Evolutionary conservation across 2,329 filamentous ascomycete genomes (phyloP).

Genomic region (Myriangium duriaei): DNA sequence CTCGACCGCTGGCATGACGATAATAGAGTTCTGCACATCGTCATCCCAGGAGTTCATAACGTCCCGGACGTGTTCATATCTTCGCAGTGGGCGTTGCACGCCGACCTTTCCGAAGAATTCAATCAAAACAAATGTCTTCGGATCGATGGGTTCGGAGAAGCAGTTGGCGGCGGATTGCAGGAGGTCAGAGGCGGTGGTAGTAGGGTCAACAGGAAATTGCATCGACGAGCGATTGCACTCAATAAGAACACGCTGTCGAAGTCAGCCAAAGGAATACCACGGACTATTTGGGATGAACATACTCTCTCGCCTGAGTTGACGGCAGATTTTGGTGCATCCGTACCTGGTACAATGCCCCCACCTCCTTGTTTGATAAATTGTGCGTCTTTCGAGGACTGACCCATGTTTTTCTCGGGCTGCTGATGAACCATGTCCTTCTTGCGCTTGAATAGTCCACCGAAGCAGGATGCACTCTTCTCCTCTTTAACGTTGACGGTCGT

Average conservation of each 20-base stretch:
- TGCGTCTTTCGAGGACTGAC: conserved; percentile 12
- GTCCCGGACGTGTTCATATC: conserved; percentile 76
- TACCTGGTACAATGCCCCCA: conserved; percentile 40
- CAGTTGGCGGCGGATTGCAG: conserved; percentile 53
- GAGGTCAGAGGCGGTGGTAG: conserved; percentile 64
- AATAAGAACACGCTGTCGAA: conserved; percentile 51
- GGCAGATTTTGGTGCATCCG: conserved; percentile 67
- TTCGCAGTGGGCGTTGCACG: conserved; percentile 68
- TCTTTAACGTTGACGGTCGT: conserved; percentile 19
- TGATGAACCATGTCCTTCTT: conserved; percentile 16
- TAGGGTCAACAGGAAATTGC: conserved; percentile 57
- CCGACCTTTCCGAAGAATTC: conserved; percentile 67
- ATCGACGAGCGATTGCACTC: conserved; percentile 58
- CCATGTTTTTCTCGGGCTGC: conserved; percentile 12
- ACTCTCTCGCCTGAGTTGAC: conserved; percentile 69
- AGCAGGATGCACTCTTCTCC: conserved; percentile 17
- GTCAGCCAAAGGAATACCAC: no score
- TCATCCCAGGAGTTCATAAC: conserved; percentile 88
- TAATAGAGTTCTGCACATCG: conserved; percentile 62
- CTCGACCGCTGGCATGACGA: conserved; percentile 48
- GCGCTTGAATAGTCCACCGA: conserved; percentile 25
- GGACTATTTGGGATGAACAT: conserved; percentile 27
- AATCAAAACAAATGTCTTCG: conserved; percentile 55
- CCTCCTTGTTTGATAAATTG: conserved; percentile 31
- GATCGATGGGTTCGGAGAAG: conserved; percentile 52